Evolutionary conservation across 257 asterid genomes (phyloP), one percentile per base, ranked within the genome.

Genomic region (Thymus mandschuricus): DNA sequence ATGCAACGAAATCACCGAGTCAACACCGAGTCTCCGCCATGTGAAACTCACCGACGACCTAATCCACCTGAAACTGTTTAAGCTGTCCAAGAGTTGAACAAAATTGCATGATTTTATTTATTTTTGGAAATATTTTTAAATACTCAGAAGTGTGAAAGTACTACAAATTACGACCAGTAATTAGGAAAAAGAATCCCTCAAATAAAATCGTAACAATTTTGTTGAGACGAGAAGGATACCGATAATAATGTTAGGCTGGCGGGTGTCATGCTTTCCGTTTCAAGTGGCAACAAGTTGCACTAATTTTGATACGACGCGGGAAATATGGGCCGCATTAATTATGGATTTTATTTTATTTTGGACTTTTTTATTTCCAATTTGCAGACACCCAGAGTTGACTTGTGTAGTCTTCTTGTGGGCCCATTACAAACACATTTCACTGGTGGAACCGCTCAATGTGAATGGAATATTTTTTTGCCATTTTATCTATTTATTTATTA

Each of bases 311-410:
- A 56, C 64, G 51, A 72, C 38, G 75, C 68, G 50, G 63, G 59
- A 70, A 58, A 64, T 43, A 57, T 50, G 67, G 70, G 61, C 48
- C 76, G 40, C 74, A 21, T 4, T 31, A 31, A 51, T 28, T 27
- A 43, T 38, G 48, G 10, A 0, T 28, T n/a, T 49, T 5, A 8
- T 45, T 45, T 49, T 5, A 21, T 57, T 50, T 66, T 34, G 2
- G 21, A 3, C 50, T 35, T 61, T 40, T 35, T 61, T 40, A 11
- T 60, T 54, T 45, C 12, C 43, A 30, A 27, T 27, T 15, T 9
- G 56, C 67, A 57, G 78, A 70, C 81, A 5, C 67, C 83, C 83
- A 75, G 55, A 67, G 73, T 82, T 78, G 86, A 82, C 86, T 67
- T 58, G 5, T 15, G 0, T 2, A 52, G 13, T 6, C 60, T 54